phyloP scores from a whole-genome alignment of 2,329 filamentous ascomycete genomes.

The Cladosporium oxysporum region DNA sequence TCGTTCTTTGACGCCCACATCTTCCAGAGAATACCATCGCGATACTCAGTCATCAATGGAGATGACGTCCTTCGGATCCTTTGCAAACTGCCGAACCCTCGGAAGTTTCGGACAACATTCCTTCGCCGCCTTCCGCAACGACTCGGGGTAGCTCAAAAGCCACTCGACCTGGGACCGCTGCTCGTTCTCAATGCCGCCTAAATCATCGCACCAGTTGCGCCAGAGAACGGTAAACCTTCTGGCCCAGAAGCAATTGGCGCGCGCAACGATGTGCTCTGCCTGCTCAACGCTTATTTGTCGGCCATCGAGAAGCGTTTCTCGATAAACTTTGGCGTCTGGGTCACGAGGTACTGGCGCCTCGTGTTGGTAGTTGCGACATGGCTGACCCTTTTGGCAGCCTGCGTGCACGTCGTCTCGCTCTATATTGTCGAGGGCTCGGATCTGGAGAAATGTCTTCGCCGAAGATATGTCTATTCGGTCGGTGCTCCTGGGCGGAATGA shows the following conservation, averaged over 20 bases:
- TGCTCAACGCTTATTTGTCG: not conserved
- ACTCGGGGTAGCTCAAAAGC: not conserved
- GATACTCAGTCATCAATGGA: not conserved
- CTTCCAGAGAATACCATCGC: not conserved
- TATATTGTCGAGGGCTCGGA: not conserved
- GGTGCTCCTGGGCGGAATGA: not conserved
- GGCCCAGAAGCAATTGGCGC: conserved; percentile 4
- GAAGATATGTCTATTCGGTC: not conserved
- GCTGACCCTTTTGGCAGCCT: not conserved
- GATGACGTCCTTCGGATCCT: not conserved
- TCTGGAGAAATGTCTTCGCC: not conserved
- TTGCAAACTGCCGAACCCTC: not conserved
- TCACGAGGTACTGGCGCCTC: not conserved
- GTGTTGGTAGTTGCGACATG: not conserved
- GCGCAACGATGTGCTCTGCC: conserved; percentile 7
- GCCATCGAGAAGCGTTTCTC: not conserved
- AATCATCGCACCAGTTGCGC: not conserved
- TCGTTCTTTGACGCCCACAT: not conserved
- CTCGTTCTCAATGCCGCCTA: not conserved
- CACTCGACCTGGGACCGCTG: not conserved
- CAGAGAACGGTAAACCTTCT: not conserved
- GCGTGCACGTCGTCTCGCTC: not conserved
- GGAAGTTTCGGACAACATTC: not conserved
- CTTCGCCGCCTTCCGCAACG: not conserved
- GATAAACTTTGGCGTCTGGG: not conserved